Evolutionary conservation across 1,284 basidiomycete genomes (phyloP).

Genomic region (Malassezia yamatoensis): DNA sequence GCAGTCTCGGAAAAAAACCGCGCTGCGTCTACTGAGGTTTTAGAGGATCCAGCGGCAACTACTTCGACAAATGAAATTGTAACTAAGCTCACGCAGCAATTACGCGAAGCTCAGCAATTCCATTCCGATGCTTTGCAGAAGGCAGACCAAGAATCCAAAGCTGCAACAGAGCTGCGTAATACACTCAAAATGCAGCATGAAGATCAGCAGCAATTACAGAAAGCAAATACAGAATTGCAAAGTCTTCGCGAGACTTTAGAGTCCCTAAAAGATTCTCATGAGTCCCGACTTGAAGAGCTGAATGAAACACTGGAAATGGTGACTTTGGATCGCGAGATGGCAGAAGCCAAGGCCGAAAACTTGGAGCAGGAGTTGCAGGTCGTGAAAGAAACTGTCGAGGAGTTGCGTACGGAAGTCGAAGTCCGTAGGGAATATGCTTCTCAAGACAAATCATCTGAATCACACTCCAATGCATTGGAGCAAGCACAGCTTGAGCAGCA

Average conservation of each 20-base stretch:
- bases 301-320: slow-evolving; percentile 87
- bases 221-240: neutral
- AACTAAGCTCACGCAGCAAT: too few relatives aligned
- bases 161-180: too few relatives aligned
- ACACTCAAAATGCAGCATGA: too few relatives aligned
- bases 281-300: slow-evolving; percentile 52
- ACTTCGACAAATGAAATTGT: too few relatives aligned
- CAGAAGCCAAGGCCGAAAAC: slow-evolving; percentile 80
- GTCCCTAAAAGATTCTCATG: neutral
- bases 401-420: slow-evolving; percentile 71
- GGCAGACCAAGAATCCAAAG: too few relatives aligned
- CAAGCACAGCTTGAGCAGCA: slow-evolving; percentile 25
- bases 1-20: too few relatives aligned
- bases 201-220: too few relatives aligned
- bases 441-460: slow-evolving; percentile 4
- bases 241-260: neutral
- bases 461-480: slow-evolving; percentile 20
- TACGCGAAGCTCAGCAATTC: too few relatives aligned
- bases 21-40: too few relatives aligned
- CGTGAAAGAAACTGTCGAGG: slow-evolving; percentile 65
- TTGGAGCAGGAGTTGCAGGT: slow-evolving; percentile 68
- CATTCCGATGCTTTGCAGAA: too few relatives aligned
- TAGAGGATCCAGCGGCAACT: too few relatives aligned
- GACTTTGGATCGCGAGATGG: slow-evolving; percentile 90
- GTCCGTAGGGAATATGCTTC: slow-evolving; percentile 55